Conservation (phyloP, 2,329 filamentous ascomycete species). For the Fusarium sp. region DNA sequence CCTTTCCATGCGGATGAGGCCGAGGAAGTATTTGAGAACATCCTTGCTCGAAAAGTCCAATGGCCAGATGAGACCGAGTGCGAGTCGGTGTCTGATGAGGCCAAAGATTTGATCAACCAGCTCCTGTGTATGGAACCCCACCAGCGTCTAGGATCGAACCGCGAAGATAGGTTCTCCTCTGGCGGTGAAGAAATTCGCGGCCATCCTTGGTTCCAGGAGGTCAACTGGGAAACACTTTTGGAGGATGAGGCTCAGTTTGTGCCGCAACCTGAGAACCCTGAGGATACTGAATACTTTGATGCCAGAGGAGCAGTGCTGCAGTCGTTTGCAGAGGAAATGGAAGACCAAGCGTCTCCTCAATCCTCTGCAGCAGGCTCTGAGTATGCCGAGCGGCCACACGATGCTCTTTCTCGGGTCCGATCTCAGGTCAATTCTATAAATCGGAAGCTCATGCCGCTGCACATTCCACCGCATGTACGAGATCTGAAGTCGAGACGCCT, state of each 20-base stretch:
- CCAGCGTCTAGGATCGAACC: constrained; percentile 86
- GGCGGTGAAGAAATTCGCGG: constrained; percentile 92
- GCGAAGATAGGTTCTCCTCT: constrained; percentile 82
- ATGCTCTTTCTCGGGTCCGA: constrained; percentile 90
- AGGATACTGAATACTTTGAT: constrained; percentile 99
- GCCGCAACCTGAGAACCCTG: constrained; percentile 89
- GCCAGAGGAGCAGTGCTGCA: constrained; percentile 90
- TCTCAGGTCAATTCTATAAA: constrained; percentile 89
- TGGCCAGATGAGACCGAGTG: constrained; percentile 90
- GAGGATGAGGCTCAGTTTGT: constrained; percentile 97
- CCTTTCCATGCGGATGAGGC: constrained; percentile 93
- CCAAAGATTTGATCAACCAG: constrained; percentile 94
- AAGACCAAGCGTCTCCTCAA: constrained; percentile 86
- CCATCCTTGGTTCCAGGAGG: constrained; percentile 88
- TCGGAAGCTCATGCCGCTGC: constrained; percentile 91
- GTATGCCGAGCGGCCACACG: constrained; percentile 90
- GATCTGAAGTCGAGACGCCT: constrained; percentile 88
- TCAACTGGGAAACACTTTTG: constrained; percentile 92
- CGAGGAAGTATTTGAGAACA: constrained; percentile 97
- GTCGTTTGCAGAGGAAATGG: constrained; percentile 92
- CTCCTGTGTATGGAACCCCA: constrained; percentile 87
- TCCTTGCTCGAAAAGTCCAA: constrained; percentile 86
- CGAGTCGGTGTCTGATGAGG: constrained; percentile 81
- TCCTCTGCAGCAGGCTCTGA: constrained; percentile 76
- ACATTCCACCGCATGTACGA: constrained; percentile 95